Evolutionary conservation across 1,284 basidiomycete species (phyloP).

Genomic region (Sanghuangporus sanghuang): DNA sequence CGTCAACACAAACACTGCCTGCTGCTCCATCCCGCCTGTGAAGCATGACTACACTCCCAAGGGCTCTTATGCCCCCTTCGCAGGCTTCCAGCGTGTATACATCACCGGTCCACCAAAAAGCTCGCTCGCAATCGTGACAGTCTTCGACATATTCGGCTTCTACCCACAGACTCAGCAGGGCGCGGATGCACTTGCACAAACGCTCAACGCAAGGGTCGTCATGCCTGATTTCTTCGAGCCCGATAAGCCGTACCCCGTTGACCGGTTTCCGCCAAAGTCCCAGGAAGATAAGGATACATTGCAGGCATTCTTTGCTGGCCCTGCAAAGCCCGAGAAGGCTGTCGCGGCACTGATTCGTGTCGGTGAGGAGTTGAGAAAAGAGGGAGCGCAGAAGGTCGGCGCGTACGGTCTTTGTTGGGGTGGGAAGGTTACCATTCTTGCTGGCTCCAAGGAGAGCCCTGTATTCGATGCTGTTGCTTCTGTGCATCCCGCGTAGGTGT

Average conservation of each 20-base stretch:
- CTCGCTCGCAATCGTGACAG: constrained; percentile 48
- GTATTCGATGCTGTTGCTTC: constrained; percentile 47
- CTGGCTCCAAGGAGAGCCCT: constrained; percentile 30
- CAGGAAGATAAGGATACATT: constrained; percentile 44
- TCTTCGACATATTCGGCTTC: constrained; percentile 57
- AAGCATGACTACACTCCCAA: constrained; percentile 45
- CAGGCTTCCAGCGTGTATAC: constrained; percentile 41
- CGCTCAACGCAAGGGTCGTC: constrained; percentile 46
- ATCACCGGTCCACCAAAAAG: constrained; percentile 44
- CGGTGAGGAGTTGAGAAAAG: constrained; percentile 38
- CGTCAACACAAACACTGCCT: constrained; percentile 53
- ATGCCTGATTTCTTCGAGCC: constrained; percentile 67
- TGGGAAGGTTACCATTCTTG: constrained; percentile 48
- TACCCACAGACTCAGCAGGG: constrained; percentile 54
- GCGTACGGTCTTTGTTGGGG: constrained; percentile 61
- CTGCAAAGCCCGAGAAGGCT: constrained; percentile 39
- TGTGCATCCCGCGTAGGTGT: constrained; percentile 49
- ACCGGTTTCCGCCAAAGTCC: constrained; percentile 48
- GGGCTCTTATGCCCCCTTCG: constrained; percentile 41
- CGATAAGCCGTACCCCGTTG: constrained; percentile 41
- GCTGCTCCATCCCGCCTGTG: constrained; percentile 55
- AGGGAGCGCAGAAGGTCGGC: constrained; percentile 44
- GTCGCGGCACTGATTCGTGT: constrained; percentile 43
- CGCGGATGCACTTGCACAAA: constrained; percentile 54
- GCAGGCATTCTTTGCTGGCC: constrained; percentile 49